phyloP scores from a whole-genome alignment of 139 green algal species.

The Edaphochlamys debaryana region DNA sequence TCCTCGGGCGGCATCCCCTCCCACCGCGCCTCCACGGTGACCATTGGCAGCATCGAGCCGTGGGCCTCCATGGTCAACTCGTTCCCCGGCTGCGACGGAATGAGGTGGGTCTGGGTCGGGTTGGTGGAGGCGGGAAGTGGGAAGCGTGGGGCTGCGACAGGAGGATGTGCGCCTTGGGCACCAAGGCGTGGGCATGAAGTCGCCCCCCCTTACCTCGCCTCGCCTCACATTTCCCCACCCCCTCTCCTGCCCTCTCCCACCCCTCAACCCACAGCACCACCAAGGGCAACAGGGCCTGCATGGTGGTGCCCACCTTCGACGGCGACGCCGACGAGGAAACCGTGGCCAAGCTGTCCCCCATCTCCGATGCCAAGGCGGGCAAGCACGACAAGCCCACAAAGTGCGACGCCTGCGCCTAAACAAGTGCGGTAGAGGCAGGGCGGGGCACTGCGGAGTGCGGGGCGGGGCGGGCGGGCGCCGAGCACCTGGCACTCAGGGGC shows the following conservation, averaged over 20 bases:
- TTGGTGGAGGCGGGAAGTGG: no score
- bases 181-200: no score
- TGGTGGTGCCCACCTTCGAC: not conserved
- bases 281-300: conserved; percentile 20
- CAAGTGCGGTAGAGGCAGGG: no score
- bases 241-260: no score
- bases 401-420: conserved; percentile 18
- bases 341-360: not conserved
- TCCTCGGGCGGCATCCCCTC: conserved; percentile 20
- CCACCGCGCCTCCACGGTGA: conserved; percentile 36
- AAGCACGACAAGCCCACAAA: conserved; percentile 25
- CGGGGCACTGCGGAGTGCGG: no score
- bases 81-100: conserved; percentile 36
- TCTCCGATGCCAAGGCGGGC: not conserved
- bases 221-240: no score
- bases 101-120: no score
- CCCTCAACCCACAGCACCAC: not conserved
- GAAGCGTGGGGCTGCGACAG: no score
- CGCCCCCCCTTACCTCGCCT: no score
- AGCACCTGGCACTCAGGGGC: no score
- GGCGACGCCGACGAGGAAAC: not conserved
- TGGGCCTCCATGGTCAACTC: conserved; percentile 10
- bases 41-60: conserved; percentile 21
- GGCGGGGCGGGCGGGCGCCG: no score
- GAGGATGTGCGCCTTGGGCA: no score